Evolutionary conservation across 1,284 basidiomycete genomes (phyloP).

Genomic region (Moniliophthora roreri): DNA sequence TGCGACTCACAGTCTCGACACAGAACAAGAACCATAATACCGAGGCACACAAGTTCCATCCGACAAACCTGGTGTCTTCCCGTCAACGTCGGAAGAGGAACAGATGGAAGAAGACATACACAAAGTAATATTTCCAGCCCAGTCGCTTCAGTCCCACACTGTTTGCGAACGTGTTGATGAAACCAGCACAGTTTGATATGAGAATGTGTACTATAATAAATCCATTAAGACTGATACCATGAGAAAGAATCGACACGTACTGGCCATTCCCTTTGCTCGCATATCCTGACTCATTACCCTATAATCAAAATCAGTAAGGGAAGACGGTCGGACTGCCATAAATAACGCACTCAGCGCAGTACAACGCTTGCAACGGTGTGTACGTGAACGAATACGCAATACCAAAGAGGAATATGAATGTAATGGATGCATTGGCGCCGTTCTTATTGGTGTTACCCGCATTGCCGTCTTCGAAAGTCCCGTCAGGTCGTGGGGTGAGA

Average conservation of each 20-base stretch:
- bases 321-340: not conserved
- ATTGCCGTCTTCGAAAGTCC: constrained; percentile 17
- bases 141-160: constrained; percentile 24
- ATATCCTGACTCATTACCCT: constrained; percentile 30
- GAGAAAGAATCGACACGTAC: constrained; percentile 5
- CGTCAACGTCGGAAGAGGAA: not conserved
- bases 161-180: constrained; percentile 30
- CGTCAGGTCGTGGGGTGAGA: not conserved
- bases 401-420: constrained; percentile 27
- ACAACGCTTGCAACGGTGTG: constrained; percentile 27
- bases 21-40: constrained; percentile 26
- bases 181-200: constrained; percentile 27
- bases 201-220: constrained; percentile 23
- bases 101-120: constrained; percentile 14
- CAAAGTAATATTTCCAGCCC: constrained; percentile 29
- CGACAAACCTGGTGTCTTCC: constrained; percentile 26
- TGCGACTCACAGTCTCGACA: constrained; percentile 24
- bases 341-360: constrained; percentile 25
- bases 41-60: constrained; percentile 25
- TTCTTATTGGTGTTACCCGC: constrained; percentile 22
- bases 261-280: constrained; percentile 29
- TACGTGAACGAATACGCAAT: constrained; percentile 27
- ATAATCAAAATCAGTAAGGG: not conserved
- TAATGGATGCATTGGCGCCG: constrained; percentile 27
- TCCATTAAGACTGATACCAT: not conserved